These are phyloP conservation scores for Stromatinia cepivora DNA, from an alignment of 2,329 filamentous ascomycete species.

Conservation along the genomic window DNA sequence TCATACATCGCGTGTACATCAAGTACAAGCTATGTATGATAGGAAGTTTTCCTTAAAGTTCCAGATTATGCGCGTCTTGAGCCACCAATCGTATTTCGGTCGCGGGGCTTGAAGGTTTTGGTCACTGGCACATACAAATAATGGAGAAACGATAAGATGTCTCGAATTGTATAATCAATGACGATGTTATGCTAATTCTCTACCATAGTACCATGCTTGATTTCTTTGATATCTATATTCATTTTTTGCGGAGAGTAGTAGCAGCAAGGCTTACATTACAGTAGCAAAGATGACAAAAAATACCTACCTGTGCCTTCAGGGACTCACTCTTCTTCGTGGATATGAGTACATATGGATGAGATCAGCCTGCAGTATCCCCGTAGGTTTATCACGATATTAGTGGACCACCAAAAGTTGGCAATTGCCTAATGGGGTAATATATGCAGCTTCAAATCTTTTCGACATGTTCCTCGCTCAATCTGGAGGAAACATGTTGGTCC, in stretches of 20 bases:
- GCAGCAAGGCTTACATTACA: not conserved
- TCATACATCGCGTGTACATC: not conserved
- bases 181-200: not conserved
- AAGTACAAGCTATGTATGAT: not conserved
- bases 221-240: not conserved
- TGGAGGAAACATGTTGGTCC: not conserved
- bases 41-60: slow-evolving; percentile 12
- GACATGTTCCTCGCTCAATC: slow-evolving; percentile 19
- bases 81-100: slow-evolving; percentile 13
- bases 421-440: slow-evolving; percentile 19
- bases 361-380: slow-evolving; percentile 22
- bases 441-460: slow-evolving; percentile 11
- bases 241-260: not conserved
- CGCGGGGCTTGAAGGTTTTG: not conserved
- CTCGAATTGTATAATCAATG: slow-evolving; percentile 16
- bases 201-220: not conserved
- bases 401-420: slow-evolving; percentile 2
- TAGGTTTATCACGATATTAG: slow-evolving; percentile 17
- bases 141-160: slow-evolving; percentile 16
- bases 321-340: slow-evolving; percentile 17
- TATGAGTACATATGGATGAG: slow-evolving; percentile 12
- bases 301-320: not conserved
- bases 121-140: slow-evolving; percentile 13
- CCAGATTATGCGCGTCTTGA: slow-evolving; percentile 19
- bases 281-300: not conserved